Conservation (phyloP, 148 eudicot species). For the Rhododendron vialii region DNA sequence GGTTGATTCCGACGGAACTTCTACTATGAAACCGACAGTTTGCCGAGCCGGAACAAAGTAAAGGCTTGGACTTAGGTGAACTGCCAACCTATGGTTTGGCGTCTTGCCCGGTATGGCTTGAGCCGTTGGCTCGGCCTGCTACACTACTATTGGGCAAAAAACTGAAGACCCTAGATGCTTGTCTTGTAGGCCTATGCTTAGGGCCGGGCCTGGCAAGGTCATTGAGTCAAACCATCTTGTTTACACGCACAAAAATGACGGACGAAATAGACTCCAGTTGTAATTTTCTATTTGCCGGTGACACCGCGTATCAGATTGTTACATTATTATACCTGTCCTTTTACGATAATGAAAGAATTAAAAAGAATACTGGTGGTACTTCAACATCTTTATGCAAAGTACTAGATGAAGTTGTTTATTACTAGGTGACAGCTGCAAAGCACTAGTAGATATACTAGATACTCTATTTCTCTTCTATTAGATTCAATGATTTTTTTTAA, state of each 20-base stretch:
- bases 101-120: no score
- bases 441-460: background rate
- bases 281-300: background rate
- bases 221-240: background rate
- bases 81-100: no score
- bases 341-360: no score
- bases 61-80: no score
- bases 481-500: background rate
- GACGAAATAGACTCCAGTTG: background rate
- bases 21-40: no score
- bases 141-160: no score
- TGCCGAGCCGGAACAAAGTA: no score
- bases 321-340: background rate
- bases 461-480: background rate
- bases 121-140: no score
- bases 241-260: background rate
- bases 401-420: background rate
- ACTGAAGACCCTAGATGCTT: no score
- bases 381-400: background rate
- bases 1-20: no score
- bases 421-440: background rate
- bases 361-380: background rate
- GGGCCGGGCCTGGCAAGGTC: background rate
- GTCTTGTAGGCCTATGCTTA: no score
- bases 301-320: background rate